phyloP scores from a whole-genome alignment of 2,329 filamentous ascomycete species.

The Dactylonectria macrodidyma region DNA sequence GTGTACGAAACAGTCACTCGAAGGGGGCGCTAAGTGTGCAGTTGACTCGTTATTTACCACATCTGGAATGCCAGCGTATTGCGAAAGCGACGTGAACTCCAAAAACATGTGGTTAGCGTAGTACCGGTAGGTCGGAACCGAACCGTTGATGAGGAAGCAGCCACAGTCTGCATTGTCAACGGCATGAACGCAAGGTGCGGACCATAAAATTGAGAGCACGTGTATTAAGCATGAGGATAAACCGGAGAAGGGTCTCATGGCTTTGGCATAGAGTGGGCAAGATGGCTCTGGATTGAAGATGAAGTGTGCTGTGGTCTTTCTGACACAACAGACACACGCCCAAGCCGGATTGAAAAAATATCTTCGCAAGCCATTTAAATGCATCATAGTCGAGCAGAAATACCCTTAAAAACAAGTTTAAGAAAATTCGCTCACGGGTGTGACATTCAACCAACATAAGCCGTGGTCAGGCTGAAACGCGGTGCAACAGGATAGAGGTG shows the following conservation, averaged over 20 bases:
- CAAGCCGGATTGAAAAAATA: too few relatives aligned
- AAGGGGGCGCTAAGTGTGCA: constrained; percentile 49
- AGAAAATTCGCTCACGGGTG: neutral
- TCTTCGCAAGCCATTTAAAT: too few relatives aligned
- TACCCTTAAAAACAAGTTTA: neutral
- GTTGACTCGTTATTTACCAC: constrained; percentile 46
- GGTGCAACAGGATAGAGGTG: neutral
- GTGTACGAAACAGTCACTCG: constrained; percentile 55
- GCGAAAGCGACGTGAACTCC: constrained; percentile 48
- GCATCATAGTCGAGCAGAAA: too few relatives aligned
- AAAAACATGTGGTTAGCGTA: constrained; percentile 47
- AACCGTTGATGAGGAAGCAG: constrained; percentile 49
- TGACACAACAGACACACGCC: neutral
- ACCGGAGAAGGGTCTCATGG: neutral
- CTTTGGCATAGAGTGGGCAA: neutral
- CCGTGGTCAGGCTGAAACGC: neutral
- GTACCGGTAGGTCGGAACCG: constrained; percentile 37
- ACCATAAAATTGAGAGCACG: neutral
- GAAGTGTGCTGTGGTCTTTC: neutral
- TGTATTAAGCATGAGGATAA: neutral
- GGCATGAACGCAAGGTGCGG: constrained; percentile 10
- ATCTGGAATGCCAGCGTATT: constrained; percentile 49
- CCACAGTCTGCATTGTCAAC: constrained; percentile 47
- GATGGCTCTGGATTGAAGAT: neutral
- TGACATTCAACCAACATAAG: neutral